A percentile compares a stretch with the other conserved stretches of the same genome.
phyloP scores from a whole-genome alignment of 1,139 yeast species.

The Yamadazyma triangularis region DNA sequence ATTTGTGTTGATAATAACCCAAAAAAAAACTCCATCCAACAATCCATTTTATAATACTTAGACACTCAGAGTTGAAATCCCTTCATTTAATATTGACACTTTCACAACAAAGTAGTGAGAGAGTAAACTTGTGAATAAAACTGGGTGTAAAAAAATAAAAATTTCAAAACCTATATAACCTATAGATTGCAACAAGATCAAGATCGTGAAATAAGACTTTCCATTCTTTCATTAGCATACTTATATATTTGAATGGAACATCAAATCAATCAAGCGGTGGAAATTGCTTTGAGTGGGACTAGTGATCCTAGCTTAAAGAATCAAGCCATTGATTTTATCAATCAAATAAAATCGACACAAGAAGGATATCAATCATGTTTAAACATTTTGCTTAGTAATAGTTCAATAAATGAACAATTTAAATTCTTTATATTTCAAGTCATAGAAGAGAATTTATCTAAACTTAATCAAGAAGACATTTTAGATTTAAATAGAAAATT shows the following conservation, averaged over 20 bases:
- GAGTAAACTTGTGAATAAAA: too few relatives aligned
- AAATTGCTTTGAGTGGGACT: conserved; percentile 78
- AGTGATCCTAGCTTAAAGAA: conserved; percentile 64
- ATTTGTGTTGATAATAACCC: too few relatives aligned
- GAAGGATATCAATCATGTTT: conserved; percentile 81
- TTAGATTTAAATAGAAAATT: conserved; percentile 37
- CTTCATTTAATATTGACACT: too few relatives aligned
- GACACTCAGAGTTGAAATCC: too few relatives aligned
- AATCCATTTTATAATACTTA: too few relatives aligned
- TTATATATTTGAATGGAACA: conserved; percentile 14
- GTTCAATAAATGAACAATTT: conserved; percentile 42
- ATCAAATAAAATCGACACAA: conserved; percentile 66
- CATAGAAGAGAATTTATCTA: conserved; percentile 58
- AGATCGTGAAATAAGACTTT: too few relatives aligned
- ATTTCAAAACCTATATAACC: too few relatives aligned
- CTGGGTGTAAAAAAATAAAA: too few relatives aligned
- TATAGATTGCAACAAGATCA: too few relatives aligned
- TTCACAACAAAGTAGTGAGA: too few relatives aligned
- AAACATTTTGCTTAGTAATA: conserved; percentile 42
- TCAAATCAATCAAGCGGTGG: conserved; percentile 82
- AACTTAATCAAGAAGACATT: conserved; percentile 44
- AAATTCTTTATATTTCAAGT: conserved; percentile 83
- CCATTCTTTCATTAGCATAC: too few relatives aligned
- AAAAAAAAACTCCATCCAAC: neutral
- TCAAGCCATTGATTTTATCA: conserved; percentile 82